Base-by-base conservation (phyloP, 2,329 filamentous ascomycete genomes). In the Hymenoscyphus salicellus region DNA sequence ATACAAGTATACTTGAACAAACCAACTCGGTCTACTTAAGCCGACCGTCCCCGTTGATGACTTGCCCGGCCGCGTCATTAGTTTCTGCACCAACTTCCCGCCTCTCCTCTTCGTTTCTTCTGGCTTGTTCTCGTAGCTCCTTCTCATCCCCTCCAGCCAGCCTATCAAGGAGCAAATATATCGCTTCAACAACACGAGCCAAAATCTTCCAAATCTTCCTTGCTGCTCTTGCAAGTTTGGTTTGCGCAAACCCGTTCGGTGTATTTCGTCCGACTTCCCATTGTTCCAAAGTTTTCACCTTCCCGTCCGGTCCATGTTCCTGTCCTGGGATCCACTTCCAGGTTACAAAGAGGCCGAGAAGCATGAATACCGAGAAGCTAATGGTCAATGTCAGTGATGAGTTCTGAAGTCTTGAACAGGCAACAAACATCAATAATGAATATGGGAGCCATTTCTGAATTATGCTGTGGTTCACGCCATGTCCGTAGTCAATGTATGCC, bases 51-150 rank as follows among this genome's bases (percentile, higher is more conserved):
- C 36, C 36, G 16, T 38, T 38, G 4, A 17, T 38, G 1, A 16
- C 36, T 3, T 2, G 36, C 1, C 14, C 14, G 5, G 16, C 36
- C 5, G 0, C 36, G 1, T 16, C 61, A 46, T 57, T 33, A 32
- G 5, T 30, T 20, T 8, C 43, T 17, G 5, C 59, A 10, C 7
- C 30, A 26, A 62, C 20, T 28, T 62, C 59, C 5, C 28, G 62
- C 62, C 38, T 62, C 46, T 61, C 59, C 43, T 30, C 81, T 0
- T 78, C 61, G n/a, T 62, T 41, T 55, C 55, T 32, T 46, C 17
- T 46, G 41, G 55, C 43, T 38, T 38, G 16, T 52, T 58, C 55
- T 20, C 60, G 36, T 30, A 61, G 28, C 56, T 63, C 61, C 57
- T 57, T 58, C 61, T 64, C 64, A 33, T 66, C 64, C 17, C 61